Conservation (phyloP, 129 eudicot genomes). For the Tagetes patula region DNA sequence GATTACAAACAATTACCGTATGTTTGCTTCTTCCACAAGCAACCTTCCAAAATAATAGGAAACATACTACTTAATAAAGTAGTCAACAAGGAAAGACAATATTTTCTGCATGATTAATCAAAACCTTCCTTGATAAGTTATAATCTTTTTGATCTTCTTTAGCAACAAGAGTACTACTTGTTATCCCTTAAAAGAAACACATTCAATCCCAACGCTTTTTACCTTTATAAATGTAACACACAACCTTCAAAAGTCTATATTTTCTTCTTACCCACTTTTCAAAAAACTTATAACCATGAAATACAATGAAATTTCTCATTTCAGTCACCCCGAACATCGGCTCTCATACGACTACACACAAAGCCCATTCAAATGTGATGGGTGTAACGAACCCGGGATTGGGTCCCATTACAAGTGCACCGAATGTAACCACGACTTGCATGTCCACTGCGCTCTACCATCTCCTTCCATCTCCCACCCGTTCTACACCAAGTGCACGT, state of each 20-base stretch:
- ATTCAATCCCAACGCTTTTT: conserved; percentile 14
- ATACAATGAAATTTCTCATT: conserved; percentile 60
- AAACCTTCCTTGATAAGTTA: conserved; percentile 18
- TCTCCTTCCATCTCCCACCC: conserved; percentile 69
- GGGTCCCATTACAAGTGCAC: conserved; percentile 75
- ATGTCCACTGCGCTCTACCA: conserved; percentile 72
- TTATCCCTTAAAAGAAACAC: conserved; percentile 38
- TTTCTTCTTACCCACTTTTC: conserved; percentile 1
- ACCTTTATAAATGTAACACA: conserved; percentile 29
- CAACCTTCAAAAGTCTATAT: conserved; percentile 22
- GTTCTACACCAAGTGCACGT: conserved; percentile 68
- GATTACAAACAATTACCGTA: not conserved
- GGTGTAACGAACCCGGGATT: conserved; percentile 87
- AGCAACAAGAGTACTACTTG: conserved; percentile 26
- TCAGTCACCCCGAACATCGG: conserved; percentile 75
- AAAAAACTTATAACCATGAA: conserved; percentile 44
- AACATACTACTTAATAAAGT: not conserved
- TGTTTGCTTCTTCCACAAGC: conserved; percentile 6
- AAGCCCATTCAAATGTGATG: conserved; percentile 82
- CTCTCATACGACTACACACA: conserved; percentile 64
- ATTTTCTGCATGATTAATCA: conserved; percentile 11
- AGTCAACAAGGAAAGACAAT: not conserved
- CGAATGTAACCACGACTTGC: conserved; percentile 66
- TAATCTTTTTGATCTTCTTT: conserved; percentile 15
- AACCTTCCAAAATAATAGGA: not conserved